Conservation (phyloP, 352 stramenopile species). For the Pythium grandisporangium region DNA sequence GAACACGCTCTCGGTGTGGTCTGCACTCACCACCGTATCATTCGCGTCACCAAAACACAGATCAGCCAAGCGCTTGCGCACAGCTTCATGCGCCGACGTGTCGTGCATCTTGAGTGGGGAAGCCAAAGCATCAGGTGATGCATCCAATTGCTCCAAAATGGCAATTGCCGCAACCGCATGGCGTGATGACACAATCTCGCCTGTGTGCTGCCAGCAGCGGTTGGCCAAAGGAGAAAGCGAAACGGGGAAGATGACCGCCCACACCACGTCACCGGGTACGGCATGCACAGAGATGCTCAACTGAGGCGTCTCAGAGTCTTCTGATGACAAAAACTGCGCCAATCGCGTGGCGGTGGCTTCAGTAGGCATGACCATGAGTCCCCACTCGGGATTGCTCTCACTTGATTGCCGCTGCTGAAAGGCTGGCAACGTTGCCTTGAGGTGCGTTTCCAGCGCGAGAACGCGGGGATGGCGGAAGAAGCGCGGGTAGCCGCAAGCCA, state of each 20-base stretch:
- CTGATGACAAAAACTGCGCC: conserved; percentile 48
- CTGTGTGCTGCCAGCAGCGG: conserved; percentile 91
- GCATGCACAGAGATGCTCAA: conserved; percentile 20
- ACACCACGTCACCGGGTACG: conserved; percentile 34
- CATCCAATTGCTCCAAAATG: conserved; percentile 17
- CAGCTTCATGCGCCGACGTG: conserved; percentile 17
- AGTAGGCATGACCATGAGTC: conserved; percentile 48
- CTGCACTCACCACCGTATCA: background rate
- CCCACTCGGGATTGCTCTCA: conserved; percentile 14
- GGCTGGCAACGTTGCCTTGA: conserved; percentile 13
- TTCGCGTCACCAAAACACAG: conserved; percentile 30
- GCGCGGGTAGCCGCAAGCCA: conserved; percentile 88
- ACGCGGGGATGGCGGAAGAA: conserved; percentile 90
- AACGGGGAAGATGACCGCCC: conserved; percentile 70
- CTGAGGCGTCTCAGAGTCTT: conserved; percentile 2
- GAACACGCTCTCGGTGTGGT: conserved; percentile 26
- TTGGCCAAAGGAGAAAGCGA: conserved; percentile 42
- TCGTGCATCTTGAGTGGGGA: conserved; percentile 6
- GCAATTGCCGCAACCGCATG: conserved; percentile 60
- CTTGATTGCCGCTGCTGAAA: conserved; percentile 19
- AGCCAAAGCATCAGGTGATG: background rate
- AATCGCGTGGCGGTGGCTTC: conserved; percentile 43
- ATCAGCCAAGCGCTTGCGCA: conserved; percentile 42
- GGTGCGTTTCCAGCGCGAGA: conserved; percentile 35
- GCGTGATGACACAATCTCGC: conserved; percentile 87